Evolutionary conservation across 1,139 yeast genomes (phyloP), one percentile per base, ranked within the genome.

Genomic region (Candida sp.): DNA sequence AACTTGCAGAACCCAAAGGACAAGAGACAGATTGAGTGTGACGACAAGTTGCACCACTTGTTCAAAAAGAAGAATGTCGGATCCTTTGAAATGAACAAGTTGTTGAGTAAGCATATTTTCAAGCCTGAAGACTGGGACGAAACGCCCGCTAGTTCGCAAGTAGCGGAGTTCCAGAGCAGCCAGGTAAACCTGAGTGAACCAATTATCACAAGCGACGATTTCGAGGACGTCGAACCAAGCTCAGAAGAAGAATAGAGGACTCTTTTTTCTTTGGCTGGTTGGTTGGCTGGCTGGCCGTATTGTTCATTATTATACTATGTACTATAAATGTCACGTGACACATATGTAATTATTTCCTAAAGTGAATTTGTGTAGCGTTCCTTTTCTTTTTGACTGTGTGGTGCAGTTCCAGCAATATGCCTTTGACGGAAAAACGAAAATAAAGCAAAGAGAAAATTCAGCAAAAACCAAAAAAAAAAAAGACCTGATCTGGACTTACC

Each of bases 1-100:
- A 68, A 83, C 46, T 69, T 90, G 41, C 97, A 90, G 63, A 84
- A 88, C 58, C 90, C 93, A 1, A 65, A 72, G 1, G 90, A 90
- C 65, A 79, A 80, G 56, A 72, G 96, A 52, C 84, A 83, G 53
- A 86, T 90, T 23, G 23, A 81, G 5, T 89, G 96, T 63, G 96
- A 90, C 63, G 90, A 80, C 1, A 77, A 71, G 53, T 72, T 90
- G 72, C 72, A 72, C 50, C 77, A 75, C 4, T 62, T 89, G 3
- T 89, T 90, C 66, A 91, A 73, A 53, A 75, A 70, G 81, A 58
- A 81, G 52, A 72, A 73, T 54, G 81, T 86, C 51, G 83, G 85
- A 22, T 82, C 87, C 73, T 90, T 90, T 62, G 77, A 78, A 46
- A 78, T 90, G 88, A 87, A 86, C 67, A 88, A 85, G 63, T 68